A percentile compares a stretch with the other conserved stretches of the same genome.
These are phyloP conservation scores for Boletus vermiculosoides DNA, from an alignment of 768 basidiomycete genomes.

Conservation along the genomic window DNA sequence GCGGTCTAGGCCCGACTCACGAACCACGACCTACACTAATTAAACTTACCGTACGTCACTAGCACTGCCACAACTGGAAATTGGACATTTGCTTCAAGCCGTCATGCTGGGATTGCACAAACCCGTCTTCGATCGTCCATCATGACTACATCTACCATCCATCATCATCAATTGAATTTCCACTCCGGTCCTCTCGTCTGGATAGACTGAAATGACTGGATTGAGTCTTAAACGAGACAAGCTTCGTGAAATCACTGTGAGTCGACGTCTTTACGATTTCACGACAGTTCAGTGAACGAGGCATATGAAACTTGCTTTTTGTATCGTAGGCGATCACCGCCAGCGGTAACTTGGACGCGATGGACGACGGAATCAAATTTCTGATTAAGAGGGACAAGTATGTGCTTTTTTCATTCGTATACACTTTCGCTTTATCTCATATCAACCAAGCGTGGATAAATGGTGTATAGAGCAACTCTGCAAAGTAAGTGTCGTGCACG, in stretches of 20 bases:
- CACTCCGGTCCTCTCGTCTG: slow-evolving; percentile 39
- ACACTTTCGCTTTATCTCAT: not conserved
- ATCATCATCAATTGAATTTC: slow-evolving; percentile 1
- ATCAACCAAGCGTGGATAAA: not conserved
- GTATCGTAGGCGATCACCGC: slow-evolving; percentile 74
- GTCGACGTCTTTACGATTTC: not conserved
- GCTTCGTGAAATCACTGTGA: slow-evolving; percentile 67
- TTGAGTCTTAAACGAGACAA: slow-evolving; percentile 41
- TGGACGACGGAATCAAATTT: slow-evolving; percentile 79
- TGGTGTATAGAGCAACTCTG: not conserved
- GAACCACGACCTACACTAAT: no score
- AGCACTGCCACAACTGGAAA: no score
- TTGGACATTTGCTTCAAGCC: no score
- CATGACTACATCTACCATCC: slow-evolving; percentile 5
- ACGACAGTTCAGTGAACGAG: not conserved
- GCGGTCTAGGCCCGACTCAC: no score
- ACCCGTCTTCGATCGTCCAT: not conserved
- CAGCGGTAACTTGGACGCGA: slow-evolving; percentile 72
- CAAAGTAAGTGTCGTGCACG: not conserved
- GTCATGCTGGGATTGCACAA: not conserved
- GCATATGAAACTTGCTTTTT: no score
- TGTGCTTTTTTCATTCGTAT: slow-evolving; percentile 19
- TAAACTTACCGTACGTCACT: no score
- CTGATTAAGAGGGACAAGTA: slow-evolving; percentile 66
- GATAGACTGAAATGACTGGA: slow-evolving; percentile 91